Conservation (phyloP, 169 alveolate species). For the Plasmodium berghei region DNA sequence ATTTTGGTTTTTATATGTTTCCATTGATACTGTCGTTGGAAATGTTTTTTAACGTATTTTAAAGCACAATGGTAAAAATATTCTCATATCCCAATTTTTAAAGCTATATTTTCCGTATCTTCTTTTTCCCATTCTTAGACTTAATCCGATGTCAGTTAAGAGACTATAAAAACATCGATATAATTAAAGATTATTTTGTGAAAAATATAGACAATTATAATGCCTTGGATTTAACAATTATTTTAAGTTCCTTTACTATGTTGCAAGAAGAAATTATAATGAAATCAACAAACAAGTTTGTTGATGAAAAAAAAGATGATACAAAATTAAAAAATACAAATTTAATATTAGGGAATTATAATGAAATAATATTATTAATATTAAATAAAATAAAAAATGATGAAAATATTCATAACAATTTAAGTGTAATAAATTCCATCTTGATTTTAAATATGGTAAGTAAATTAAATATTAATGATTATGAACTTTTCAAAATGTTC, state of each 20-base stretch:
- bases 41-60: no score
- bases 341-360: conserved; percentile 12
- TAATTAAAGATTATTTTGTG: conserved; percentile 48
- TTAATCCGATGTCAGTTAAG: conserved; percentile 54
- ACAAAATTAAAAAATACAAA: conserved; percentile 8
- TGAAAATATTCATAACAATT: conserved; percentile 63
- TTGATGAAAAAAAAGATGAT: conserved; percentile 8
- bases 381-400: conserved; percentile 68
- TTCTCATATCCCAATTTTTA: no score
- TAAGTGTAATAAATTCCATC: conserved; percentile 71
- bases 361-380: conserved; percentile 33
- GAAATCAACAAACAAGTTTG: conserved; percentile 4
- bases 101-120: no score
- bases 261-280: conserved; percentile 50
- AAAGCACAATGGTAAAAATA: no score
- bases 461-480: conserved; percentile 50
- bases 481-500: conserved; percentile 73
- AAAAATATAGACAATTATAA: conserved; percentile 52
- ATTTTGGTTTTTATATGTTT: neutral
- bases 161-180: conserved; percentile 30
- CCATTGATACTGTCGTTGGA: neutral
- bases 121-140: conserved; percentile 16
- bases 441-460: conserved; percentile 71
- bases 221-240: conserved; percentile 69
- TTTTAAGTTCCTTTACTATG: conserved; percentile 55